These are phyloP conservation scores for Glutinoglossum americanum DNA, from an alignment of 495 filamentous ascomycete species.

Conservation along the genomic window DNA sequence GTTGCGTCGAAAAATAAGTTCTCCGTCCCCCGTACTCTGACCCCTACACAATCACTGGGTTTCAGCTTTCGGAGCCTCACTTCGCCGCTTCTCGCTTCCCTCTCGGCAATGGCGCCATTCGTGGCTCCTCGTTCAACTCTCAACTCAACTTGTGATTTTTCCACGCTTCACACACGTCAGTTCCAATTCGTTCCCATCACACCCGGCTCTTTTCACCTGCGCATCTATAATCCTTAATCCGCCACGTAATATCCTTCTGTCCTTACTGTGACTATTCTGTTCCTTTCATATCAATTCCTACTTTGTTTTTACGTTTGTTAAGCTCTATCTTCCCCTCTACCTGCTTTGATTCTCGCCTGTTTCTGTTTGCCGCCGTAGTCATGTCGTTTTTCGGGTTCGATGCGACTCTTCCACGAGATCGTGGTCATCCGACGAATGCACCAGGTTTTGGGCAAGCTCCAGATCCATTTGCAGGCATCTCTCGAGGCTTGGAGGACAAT, in stretches of 20 bases:
- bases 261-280: not conserved
- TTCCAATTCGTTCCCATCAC: not conserved
- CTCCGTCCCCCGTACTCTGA: too few relatives aligned
- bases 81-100: too few relatives aligned
- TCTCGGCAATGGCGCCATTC: too few relatives aligned
- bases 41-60: too few relatives aligned
- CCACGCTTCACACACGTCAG: not conserved
- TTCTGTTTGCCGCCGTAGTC: slow-evolving; percentile 6
- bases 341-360: slow-evolving; percentile 2
- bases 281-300: not conserved
- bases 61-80: too few relatives aligned
- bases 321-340: not conserved
- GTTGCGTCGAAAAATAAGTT: too few relatives aligned
- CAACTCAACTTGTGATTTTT: too few relatives aligned
- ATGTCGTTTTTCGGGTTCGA: slow-evolving; percentile 89
- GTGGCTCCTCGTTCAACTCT: too few relatives aligned
- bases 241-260: not conserved
- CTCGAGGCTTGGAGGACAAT: slow-evolving; percentile 24
- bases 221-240: not conserved
- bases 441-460: slow-evolving; percentile 65
- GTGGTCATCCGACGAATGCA: slow-evolving; percentile 26
- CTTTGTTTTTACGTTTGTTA: not conserved
- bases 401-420: slow-evolving; percentile 38
- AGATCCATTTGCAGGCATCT: slow-evolving; percentile 78
- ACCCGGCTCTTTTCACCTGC: not conserved